Conservation (phyloP, 2,329 filamentous ascomycete species). For the Colletotrichum scovillei region DNA sequence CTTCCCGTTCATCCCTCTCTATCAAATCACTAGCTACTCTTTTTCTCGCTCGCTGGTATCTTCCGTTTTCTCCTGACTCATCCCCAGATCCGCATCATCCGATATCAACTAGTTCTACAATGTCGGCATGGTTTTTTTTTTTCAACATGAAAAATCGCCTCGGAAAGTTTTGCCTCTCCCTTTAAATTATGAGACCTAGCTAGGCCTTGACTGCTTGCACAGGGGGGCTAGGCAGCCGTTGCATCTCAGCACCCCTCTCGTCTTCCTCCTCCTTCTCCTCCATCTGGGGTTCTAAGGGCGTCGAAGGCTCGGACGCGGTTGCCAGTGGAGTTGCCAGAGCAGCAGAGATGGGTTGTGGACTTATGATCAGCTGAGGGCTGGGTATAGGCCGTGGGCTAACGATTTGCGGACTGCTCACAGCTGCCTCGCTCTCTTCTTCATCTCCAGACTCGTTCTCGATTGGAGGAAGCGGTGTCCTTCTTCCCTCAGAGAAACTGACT, state of each 20-base stretch:
- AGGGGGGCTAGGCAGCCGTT: constrained; percentile 44
- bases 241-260: constrained; percentile 38
- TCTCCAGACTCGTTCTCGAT: constrained; percentile 55
- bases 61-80: background rate
- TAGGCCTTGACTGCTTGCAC: constrained; percentile 48
- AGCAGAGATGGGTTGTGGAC: constrained; percentile 10
- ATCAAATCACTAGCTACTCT: background rate
- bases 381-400: constrained; percentile 5
- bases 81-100: background rate
- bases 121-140: background rate
- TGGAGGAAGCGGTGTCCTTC: constrained; percentile 65
- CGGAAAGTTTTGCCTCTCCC: background rate
- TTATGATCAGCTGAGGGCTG: constrained; percentile 10
- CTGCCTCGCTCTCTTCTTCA: constrained; percentile 26
- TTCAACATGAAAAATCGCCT: background rate
- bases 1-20: background rate
- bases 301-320: background rate
- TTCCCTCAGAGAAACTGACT: constrained; percentile 69
- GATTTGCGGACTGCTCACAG: background rate
- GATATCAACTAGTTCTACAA: background rate
- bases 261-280: constrained; percentile 34
- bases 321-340: background rate
- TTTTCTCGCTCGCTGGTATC: background rate
- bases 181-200: constrained; percentile 33
- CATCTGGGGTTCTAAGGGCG: background rate